Base-by-base conservation (phyloP, 2,329 filamentous ascomycete species). In the Aspergillus ochraceoroseus region DNA sequence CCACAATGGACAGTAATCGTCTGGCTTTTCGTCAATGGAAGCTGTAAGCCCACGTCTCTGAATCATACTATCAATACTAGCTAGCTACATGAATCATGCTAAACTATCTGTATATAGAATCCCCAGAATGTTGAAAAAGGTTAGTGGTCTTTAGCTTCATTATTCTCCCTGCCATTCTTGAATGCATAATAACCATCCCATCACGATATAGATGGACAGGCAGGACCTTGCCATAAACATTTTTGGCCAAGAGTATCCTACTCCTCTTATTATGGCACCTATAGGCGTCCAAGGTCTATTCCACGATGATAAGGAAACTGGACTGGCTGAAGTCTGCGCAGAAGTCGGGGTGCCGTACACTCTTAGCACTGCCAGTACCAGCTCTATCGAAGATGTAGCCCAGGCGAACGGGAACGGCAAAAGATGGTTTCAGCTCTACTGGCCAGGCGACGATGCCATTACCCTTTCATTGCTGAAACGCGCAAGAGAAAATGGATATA, bases 351-450 rank as follows among this genome's bases (percentile, higher is more conserved):
- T 87, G 0, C 83, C 84, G 0, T 85, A 80, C 60, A 79, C 79
- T 37, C 66, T 86, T 33, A 81, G 75, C 45, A 86, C 83, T 1
- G 82, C 83, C 1, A 73, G 78, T 2, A 74, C 74, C 2, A 70
- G 73, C 20, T 74, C 74, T 1, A 82, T 87, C 43, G 82, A 86
- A 57, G 76, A 86, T 34, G 74, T 85, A 0, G 80, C 79, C 0
- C 55, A 67, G 5, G 78, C 77, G 0, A 78, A 73, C 35, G 74
- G 74, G 0, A 63, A 74, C 4, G 76, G 77, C 0, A 68, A 73
- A 20, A 68, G 81, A 7, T 88, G 82, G 81, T 88, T 75, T 58
- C 84, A 88, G 57, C 72, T 88, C 0, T 88, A 88, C 65, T 87
- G 82, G 80, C 83, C 83, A 0, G 64, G 71, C 13, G 74, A 77